Base-by-base conservation (phyloP, 164 flowering plant genomes). In the Berberis thunbergii region DNA sequence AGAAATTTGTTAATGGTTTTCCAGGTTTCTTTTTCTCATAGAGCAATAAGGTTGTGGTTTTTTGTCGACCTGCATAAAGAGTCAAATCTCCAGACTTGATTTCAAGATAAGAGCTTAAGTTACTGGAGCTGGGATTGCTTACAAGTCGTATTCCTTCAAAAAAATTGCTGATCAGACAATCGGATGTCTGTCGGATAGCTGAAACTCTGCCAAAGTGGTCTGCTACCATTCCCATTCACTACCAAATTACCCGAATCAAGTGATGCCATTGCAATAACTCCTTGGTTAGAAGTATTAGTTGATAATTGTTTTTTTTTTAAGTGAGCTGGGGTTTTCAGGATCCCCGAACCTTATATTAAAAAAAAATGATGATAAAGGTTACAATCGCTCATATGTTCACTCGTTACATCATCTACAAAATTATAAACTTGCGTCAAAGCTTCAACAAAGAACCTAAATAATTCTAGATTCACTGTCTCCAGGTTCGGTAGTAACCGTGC, bases 31-130 rank as follows among this genome's bases (percentile, higher is more conserved):
- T 69, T 72, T 26, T 4, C 61, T 60, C 73, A 82, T 68, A 44
- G 86, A 78, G 86, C 88, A 84, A 62, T 82, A 84, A 8, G 68
- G 64, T 60, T 84, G 86, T 26, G 11, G 80, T 79, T 46, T 79
- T 77, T 61, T 13, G 67, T 59, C 67, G 82, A 6, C 77, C 80
- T 4, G 75, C 80, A 64, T 74, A 74, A 59, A 84, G 70, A 49
- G 79, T 66, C 72, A 80, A 26, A 71, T 84, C 80, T 38, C 82
- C 81, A 1, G 82, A 82, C 64, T 66, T 65, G 11, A 84, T 59
- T 65, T 79, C 67, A 10, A 84, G 78, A 64, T 57, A 58, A 54
- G 64, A 64, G 45, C 59, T 61, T 64, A 74, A 43, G 50, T 74
- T 76, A 59, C 61, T 68, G 13, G 49, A 1, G 48, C 61, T 64